These are phyloP conservation scores for Knoxdaviesia capensis DNA, from an alignment of 2,329 filamentous ascomycete species.

Conservation along the genomic window DNA sequence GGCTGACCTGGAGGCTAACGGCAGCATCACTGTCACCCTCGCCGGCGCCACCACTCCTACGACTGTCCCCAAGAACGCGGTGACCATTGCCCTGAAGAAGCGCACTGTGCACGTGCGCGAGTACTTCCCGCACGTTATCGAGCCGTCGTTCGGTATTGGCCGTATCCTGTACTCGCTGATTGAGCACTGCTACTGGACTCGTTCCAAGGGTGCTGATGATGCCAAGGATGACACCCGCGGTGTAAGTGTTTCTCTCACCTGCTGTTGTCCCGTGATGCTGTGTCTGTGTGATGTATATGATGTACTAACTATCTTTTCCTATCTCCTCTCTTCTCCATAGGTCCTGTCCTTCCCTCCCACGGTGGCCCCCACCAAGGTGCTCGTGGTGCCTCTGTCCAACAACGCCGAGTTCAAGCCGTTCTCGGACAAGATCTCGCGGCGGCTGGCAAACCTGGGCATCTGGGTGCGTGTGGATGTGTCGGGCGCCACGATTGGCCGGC, in stretches of 20 bases:
- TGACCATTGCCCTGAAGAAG: slow-evolving; percentile 70
- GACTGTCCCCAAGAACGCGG: slow-evolving; percentile 57
- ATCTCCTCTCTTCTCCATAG: slow-evolving; percentile 6
- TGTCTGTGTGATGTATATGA: no score
- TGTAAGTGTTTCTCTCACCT: slow-evolving; percentile 32
- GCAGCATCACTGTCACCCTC: slow-evolving; percentile 62
- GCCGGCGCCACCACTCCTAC: slow-evolving; percentile 46
- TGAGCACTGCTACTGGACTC: slow-evolving; percentile 91
- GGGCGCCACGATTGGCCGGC: slow-evolving; percentile 69
- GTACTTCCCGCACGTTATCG: slow-evolving; percentile 82
- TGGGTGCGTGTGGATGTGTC: slow-evolving; percentile 67
- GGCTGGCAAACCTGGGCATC: slow-evolving; percentile 50
- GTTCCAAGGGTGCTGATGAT: slow-evolving; percentile 43
- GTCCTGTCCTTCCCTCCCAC: slow-evolving; percentile 24
- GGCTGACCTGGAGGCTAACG: slow-evolving; percentile 49
- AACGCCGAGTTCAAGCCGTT: slow-evolving; percentile 55
- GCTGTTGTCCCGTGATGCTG: not conserved
- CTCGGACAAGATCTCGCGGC: slow-evolving; percentile 42
- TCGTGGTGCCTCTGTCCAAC: slow-evolving; percentile 62
- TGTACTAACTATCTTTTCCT: not conserved
- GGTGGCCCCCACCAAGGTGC: slow-evolving; percentile 68
- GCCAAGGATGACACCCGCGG: slow-evolving; percentile 61
- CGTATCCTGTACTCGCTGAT: slow-evolving; percentile 76
- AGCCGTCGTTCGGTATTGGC: slow-evolving; percentile 86
- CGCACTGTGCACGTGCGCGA: slow-evolving; percentile 69